Evolutionary conservation across 2,329 filamentous ascomycete genomes (phyloP).

Genomic region (Dichotomopilus funicola): DNA sequence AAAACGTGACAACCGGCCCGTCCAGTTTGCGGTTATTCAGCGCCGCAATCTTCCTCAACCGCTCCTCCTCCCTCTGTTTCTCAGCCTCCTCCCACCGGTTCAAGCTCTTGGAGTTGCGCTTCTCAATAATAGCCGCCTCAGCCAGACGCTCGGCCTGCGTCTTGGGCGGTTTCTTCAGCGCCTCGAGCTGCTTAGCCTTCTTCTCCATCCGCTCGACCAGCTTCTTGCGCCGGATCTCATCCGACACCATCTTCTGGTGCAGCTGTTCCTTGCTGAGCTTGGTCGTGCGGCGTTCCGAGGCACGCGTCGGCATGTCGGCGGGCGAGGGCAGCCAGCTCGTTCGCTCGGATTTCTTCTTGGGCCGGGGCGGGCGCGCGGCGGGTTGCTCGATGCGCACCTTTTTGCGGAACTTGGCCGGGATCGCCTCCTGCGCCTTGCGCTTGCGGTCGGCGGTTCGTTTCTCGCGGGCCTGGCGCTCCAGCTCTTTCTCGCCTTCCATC

Average conservation of each 20-base stretch:
- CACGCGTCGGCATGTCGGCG: conserved; percentile 50
- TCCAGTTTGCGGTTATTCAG: conserved; percentile 80
- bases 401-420: conserved; percentile 65
- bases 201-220: conserved; percentile 63
- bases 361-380: conserved; percentile 40
- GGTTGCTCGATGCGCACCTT: conserved; percentile 66
- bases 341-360: conserved; percentile 56
- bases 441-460: conserved; percentile 65
- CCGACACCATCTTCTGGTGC: conserved; percentile 66
- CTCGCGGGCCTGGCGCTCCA: conserved; percentile 68
- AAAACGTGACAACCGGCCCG: conserved; percentile 84
- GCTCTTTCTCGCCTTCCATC: conserved; percentile 77
- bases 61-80: conserved; percentile 77
- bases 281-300: conserved; percentile 52
- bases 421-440: conserved; percentile 70
- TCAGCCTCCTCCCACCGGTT: conserved; percentile 94
- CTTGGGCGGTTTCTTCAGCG: conserved; percentile 70
- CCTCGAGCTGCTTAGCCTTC: conserved; percentile 63
- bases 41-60: conserved; percentile 75
- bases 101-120: conserved; percentile 79
- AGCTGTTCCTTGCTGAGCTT: conserved; percentile 54
- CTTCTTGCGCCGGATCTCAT: conserved; percentile 63
- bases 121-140: conserved; percentile 77
- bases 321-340: conserved; percentile 51
- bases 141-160: conserved; percentile 80